Base-by-base conservation (phyloP, 257 asterid species). In the Asclepias syriaca region DNA sequence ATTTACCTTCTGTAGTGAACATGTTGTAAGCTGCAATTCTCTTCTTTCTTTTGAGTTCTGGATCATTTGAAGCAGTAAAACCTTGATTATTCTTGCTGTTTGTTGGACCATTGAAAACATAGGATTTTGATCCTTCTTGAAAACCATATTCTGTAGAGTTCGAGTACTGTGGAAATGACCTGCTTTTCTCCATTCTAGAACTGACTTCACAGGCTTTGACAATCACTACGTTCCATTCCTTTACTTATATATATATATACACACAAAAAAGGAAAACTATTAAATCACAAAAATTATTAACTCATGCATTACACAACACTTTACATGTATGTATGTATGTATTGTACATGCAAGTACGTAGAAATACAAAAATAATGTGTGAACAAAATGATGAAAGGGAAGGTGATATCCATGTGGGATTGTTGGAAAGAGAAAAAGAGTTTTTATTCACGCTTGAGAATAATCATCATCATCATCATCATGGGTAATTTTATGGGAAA, bases 41-140 rank as follows among this genome's bases (percentile, higher is more conserved):
- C 80, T 87, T 90, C 90, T 87, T 90, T 89, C 97, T 88, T 84
- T 88, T 88, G 76, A 71, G 69, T 43, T 90, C 91, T 6, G 93
- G 87, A 73, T 87, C 93, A 58, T 53, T 84, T 46, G 83, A 24
- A 43, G 89, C 65, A 2, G 78, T 84, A 22, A 79, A 84, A 0
- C 81, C 83, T 19, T 68, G 55, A 27, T 58, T 78, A 27, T 58
- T 78, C 81, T 2, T 65, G 55, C 59, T 27, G 37, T 34, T 34
- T 34, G 48, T 87, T 64, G 92, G 92, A 18, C 95, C 95, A 63
- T 88, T 88, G 74, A 88, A 88, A 12, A 82, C 65, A 16, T 86
- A 88, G 39, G 85, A 81, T 58, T 73, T 65, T 14, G 81, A 5
- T 18, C 72, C 75, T 22, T 78, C 72, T 72, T 82, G 75, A 27